phyloP scores from a whole-genome alignment of 2,329 filamentous ascomycete genomes.

The Rachicladosporium sp. region DNA sequence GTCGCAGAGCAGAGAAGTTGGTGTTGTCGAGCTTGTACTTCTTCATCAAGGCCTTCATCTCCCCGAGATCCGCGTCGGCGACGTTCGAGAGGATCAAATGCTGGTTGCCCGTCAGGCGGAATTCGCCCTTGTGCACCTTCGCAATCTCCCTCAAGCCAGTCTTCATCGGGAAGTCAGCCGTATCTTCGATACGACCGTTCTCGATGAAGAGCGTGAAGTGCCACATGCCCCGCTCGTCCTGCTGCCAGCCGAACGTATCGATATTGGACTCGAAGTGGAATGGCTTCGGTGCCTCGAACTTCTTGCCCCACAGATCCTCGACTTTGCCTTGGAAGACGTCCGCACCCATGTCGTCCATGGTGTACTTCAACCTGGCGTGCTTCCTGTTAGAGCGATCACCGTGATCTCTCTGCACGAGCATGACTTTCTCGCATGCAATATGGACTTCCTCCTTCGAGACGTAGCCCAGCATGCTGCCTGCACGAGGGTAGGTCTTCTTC shows the following conservation, averaged over 20 bases:
- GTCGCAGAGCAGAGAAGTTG: constrained; percentile 77
- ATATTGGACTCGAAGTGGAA: constrained; percentile 95
- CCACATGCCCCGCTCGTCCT: constrained; percentile 82
- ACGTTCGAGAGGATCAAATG: constrained; percentile 89
- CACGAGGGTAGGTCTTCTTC: constrained; percentile 98
- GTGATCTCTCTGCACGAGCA: constrained; percentile 91
- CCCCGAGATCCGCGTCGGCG: constrained; percentile 62
- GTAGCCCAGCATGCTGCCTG: constrained; percentile 86
- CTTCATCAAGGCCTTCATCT: constrained; percentile 71
- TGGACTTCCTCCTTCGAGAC: constrained; percentile 63
- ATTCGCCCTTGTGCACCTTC: constrained; percentile 86
- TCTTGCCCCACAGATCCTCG: constrained; percentile 74
- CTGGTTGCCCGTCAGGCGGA: constrained; percentile 94
- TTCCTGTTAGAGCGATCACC: constrained; percentile 98
- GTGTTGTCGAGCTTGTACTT: constrained; percentile 97
- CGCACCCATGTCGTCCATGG: constrained; percentile 90
- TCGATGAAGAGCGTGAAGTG: constrained; percentile 99
- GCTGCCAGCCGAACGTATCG: constrained; percentile 94
- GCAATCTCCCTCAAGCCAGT: constrained; percentile 89
- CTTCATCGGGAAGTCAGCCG: constrained; percentile 95
- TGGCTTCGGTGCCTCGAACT: constrained; percentile 60
- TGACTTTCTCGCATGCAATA: constrained; percentile 93
- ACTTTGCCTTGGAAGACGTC: constrained; percentile 84
- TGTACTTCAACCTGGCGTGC: constrained; percentile 98
- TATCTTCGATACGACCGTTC: constrained; percentile 95